These are phyloP conservation scores for Ustilago tritici DNA, from an alignment of 1,284 basidiomycete species.

Conservation along the genomic window DNA sequence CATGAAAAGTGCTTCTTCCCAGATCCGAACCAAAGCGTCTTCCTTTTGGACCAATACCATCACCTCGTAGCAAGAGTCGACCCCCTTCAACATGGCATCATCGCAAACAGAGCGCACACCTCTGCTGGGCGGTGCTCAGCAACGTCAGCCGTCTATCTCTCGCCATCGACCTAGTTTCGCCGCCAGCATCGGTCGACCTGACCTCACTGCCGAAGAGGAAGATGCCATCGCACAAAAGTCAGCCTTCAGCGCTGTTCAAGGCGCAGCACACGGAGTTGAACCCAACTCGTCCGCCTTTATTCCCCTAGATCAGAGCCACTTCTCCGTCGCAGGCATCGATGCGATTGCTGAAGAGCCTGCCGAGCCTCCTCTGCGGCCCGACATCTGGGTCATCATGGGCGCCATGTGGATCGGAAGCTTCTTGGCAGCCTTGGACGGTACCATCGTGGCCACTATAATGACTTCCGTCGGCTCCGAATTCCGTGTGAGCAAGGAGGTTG, in stretches of 20 bases:
- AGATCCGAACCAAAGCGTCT: not conserved
- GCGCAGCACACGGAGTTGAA: conserved; percentile 65
- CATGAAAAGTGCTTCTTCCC: not conserved
- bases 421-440: conserved; percentile 65
- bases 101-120: conserved; percentile 54
- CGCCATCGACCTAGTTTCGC: conserved; percentile 50
- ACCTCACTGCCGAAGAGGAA: conserved; percentile 54
- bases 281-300: conserved; percentile 67
- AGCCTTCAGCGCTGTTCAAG: conserved; percentile 63
- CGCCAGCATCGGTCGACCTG: conserved; percentile 49
- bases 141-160: conserved; percentile 29
- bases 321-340: conserved; percentile 41
- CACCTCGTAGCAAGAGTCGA: not conserved
- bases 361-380: conserved; percentile 48
- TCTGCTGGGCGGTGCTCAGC: conserved; percentile 39
- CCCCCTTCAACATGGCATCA: conserved; percentile 26
- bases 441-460: conserved; percentile 67
- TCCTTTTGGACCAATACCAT: conserved; percentile 13
- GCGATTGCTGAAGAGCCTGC: conserved; percentile 45
- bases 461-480: conserved; percentile 67
- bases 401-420: conserved; percentile 69
- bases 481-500: conserved; percentile 63
- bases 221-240: conserved; percentile 65
- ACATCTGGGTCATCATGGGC: conserved; percentile 65
- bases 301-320: conserved; percentile 63